Evolutionary conservation across 352 stramenopile species (phyloP).

Genomic region (Globisporangium nunn): DNA sequence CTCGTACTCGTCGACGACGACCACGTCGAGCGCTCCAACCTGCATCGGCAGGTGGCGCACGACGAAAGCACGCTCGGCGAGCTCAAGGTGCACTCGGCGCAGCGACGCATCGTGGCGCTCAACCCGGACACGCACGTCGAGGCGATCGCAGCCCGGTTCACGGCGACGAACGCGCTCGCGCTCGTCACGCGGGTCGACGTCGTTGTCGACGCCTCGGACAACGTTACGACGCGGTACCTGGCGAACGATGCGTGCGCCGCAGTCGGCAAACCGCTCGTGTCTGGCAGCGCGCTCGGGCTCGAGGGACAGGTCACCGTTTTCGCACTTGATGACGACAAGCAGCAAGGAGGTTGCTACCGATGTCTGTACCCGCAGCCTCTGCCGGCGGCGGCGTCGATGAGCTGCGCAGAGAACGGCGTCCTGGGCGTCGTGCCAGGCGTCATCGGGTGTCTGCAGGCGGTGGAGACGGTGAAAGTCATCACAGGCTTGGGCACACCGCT

Average conservation of each 20-base stretch:
- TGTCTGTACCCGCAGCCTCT: constrained; percentile 93
- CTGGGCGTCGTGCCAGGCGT: constrained; percentile 92
- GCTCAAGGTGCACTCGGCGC: constrained; percentile 90
- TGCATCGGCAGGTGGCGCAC: constrained; percentile 96
- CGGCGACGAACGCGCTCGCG: constrained; percentile 66
- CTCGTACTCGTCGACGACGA: constrained; percentile 95
- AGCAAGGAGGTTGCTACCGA: constrained; percentile 87
- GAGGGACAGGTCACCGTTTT: constrained; percentile 97
- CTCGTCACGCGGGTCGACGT: constrained; percentile 82
- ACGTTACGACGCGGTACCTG: constrained; percentile 93
- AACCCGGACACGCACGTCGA: constrained; percentile 84
- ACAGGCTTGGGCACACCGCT: constrained; percentile 50
- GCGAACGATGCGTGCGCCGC: constrained; percentile 93
- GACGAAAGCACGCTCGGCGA: constrained; percentile 65
- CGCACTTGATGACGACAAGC: constrained; percentile 49
- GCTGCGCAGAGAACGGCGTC: constrained; percentile 95
- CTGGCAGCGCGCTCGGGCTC: constrained; percentile 91
- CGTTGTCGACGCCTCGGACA: constrained; percentile 95
- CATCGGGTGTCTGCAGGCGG: constrained; percentile 91
- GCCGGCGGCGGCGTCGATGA: constrained; percentile 36
- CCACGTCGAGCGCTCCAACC: constrained; percentile 92
- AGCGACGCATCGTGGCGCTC: constrained; percentile 26
- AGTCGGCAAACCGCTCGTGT: constrained; percentile 84
- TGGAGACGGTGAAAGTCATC: constrained; percentile 92
- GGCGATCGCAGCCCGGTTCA: constrained; percentile 47